phyloP scores from a whole-genome alignment of 495 filamentous ascomycete species.

The Glonium stellatum region DNA sequence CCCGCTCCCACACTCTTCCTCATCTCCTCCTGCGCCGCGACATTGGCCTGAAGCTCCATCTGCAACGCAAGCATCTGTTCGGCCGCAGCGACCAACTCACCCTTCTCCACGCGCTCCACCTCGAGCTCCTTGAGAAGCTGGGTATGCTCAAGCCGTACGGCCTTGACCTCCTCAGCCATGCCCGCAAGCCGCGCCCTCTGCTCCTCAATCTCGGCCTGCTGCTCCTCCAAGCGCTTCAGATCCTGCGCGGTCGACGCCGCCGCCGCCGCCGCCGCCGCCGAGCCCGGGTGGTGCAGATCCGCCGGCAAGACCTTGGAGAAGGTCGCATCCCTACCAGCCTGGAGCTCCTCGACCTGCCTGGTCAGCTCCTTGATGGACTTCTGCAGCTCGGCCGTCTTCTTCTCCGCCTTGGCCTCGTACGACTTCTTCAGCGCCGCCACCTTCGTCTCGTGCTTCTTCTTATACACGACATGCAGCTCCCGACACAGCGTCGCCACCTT shows the following conservation, averaged over 20 bases:
- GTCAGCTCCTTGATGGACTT: constrained; percentile 56
- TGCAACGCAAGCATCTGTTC: constrained; percentile 75
- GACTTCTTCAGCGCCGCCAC: constrained; percentile 90
- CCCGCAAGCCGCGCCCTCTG: constrained; percentile 56
- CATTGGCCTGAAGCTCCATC: constrained; percentile 11
- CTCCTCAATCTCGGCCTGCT: constrained; percentile 49
- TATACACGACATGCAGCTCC: constrained; percentile 90
- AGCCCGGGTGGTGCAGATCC: constrained; percentile 20
- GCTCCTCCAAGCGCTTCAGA: constrained; percentile 40
- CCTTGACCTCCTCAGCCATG: constrained; percentile 59
- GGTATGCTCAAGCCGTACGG: constrained; percentile 58
- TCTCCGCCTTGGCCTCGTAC: constrained; percentile 84
- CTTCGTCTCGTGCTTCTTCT: constrained; percentile 92
- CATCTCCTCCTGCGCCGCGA: constrained; percentile 33
- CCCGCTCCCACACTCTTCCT: constrained; percentile 28
- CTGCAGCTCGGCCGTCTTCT: constrained; percentile 71
- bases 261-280: constrained; percentile 39
- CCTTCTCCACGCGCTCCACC: constrained; percentile 82
- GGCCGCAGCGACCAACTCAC: constrained; percentile 82
- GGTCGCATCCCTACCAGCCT: constrained; percentile 55
- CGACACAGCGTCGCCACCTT: constrained; percentile 87
- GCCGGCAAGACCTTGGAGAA: constrained; percentile 51
- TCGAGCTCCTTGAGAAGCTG: constrained; percentile 59
- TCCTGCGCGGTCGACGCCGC: constrained; percentile 47
- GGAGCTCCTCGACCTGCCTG: constrained; percentile 68